Evolutionary conservation across 495 filamentous ascomycete genomes (phyloP).

Genomic region (Podospora fimiseda): DNA sequence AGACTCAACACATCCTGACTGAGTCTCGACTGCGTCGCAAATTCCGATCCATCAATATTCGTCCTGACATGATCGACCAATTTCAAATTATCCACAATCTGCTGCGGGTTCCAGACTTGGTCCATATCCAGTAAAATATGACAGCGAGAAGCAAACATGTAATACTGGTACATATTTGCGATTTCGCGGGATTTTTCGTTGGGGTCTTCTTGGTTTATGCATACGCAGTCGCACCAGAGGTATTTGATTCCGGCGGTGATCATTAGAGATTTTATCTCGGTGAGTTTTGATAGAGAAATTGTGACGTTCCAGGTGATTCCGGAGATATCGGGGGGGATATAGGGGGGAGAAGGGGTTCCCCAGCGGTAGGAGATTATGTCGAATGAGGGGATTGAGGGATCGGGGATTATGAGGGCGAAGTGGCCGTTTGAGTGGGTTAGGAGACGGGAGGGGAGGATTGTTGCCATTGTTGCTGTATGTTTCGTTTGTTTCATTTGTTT

Average conservation of each 20-base stretch:
- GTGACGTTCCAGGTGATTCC: not conserved
- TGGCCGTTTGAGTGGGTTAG: not conserved
- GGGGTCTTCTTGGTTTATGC: not conserved
- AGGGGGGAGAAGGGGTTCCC: too few relatives aligned
- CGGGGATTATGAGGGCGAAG: not conserved
- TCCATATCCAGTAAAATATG: slow-evolving; percentile 21
- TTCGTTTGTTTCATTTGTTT: too few relatives aligned
- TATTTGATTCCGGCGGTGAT: not conserved
- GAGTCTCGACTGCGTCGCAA: slow-evolving; percentile 9
- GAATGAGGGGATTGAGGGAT: not conserved
- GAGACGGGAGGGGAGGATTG: not conserved
- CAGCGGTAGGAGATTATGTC: not conserved
- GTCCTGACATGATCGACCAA: slow-evolving; percentile 16
- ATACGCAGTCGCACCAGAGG: not conserved
- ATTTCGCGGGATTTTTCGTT: slow-evolving; percentile 2
- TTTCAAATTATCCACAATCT: slow-evolving; percentile 18
- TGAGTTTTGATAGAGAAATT: not conserved
- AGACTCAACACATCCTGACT: not conserved
- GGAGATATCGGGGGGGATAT: not conserved
- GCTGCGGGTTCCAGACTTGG: slow-evolving; percentile 18
- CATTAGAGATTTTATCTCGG: not conserved
- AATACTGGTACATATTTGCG: slow-evolving; percentile 17
- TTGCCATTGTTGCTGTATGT: too few relatives aligned
- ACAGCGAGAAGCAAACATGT: slow-evolving; percentile 14
- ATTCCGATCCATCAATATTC: slow-evolving; percentile 11